A percentile compares a stretch with the other conserved stretches of the same genome.
Conservation (phyloP, 2,329 filamentous ascomycete genomes). For the Beauveria medogensis region DNA sequence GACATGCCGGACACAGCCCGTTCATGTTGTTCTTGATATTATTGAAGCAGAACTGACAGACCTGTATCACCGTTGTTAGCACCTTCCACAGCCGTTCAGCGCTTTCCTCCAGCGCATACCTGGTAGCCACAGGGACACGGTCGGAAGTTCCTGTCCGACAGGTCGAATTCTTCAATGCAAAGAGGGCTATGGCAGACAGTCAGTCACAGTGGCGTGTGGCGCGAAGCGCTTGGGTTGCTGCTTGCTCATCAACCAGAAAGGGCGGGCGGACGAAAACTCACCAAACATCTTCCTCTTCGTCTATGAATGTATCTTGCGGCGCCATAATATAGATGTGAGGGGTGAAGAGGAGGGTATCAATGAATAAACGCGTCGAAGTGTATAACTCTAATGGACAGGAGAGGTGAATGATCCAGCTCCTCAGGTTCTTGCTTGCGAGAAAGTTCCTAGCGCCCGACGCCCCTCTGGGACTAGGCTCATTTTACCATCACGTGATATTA, state of each 20-base stretch:
- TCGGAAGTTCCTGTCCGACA: constrained; percentile 93
- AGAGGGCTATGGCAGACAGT: constrained; percentile 60
- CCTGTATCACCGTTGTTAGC: constrained; percentile 44
- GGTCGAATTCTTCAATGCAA: constrained; percentile 97
- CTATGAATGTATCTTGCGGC: constrained; percentile 62
- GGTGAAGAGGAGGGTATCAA: constrained; percentile 16
- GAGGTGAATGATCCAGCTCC: constrained; percentile 11
- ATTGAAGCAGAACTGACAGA: constrained; percentile 99
- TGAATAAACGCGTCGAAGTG: constrained; percentile 15
- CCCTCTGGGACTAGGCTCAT: not conserved
- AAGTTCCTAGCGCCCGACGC: constrained; percentile 6
- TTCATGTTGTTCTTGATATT: constrained; percentile 99
- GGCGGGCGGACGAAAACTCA: constrained; percentile 29
- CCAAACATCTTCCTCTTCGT: constrained; percentile 65
- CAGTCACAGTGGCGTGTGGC: constrained; percentile 14
- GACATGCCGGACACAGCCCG: constrained; percentile 92
- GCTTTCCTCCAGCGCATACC: constrained; percentile 43
- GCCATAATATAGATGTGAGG: constrained; percentile 42
- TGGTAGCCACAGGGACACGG: constrained; percentile 98
- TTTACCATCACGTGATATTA: constrained; percentile 11
- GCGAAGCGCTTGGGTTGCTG: constrained; percentile 9
- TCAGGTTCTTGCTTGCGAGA: constrained; percentile 6
- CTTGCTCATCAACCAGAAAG: not conserved
- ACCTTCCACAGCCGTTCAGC: not conserved
- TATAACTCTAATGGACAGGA: constrained; percentile 15